These are phyloP conservation scores for Paxillus ammoniavirescens DNA, from an alignment of 768 basidiomycete genomes.

Conservation along the genomic window DNA sequence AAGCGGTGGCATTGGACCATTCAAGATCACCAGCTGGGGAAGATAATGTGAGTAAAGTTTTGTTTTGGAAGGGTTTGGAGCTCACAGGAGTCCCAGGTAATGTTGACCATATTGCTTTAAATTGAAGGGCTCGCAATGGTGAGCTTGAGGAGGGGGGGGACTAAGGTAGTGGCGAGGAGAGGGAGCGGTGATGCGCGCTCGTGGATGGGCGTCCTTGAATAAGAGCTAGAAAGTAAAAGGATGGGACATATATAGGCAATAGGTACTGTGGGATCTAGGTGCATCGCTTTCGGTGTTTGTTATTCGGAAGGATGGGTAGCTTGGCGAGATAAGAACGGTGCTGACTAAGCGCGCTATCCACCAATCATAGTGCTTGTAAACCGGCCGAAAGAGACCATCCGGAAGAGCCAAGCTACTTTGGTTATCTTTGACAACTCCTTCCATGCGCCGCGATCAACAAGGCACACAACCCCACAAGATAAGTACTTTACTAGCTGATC, in stretches of 20 bases:
- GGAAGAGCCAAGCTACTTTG: no score
- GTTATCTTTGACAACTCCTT: background rate
- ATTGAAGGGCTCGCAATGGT: background rate
- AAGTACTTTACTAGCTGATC: background rate
- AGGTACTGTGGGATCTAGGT: no score
- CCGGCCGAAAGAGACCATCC: no score
- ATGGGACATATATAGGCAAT: no score
- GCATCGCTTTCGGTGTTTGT: background rate
- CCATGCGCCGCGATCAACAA: background rate
- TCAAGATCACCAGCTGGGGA: slow-evolving; percentile 39
- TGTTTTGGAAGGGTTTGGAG: background rate
- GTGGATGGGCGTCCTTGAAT: slow-evolving; percentile 5
- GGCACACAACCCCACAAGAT: background rate
- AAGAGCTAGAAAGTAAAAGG: background rate
- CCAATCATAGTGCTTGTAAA: background rate
- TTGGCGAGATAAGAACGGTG: slow-evolving; percentile 12
- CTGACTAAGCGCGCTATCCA: slow-evolving; percentile 9
- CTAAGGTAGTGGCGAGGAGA: background rate
- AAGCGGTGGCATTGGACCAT: slow-evolving; percentile 20
- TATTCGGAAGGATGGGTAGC: background rate
- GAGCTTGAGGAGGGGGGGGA: background rate
- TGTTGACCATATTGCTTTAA: slow-evolving; percentile 39
- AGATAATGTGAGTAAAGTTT: background rate
- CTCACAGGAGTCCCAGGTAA: slow-evolving; percentile 42
- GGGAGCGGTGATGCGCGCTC: background rate